phyloP scores from a whole-genome alignment of 73 alveolate genomes.

The Symbiodinium natans region DNA sequence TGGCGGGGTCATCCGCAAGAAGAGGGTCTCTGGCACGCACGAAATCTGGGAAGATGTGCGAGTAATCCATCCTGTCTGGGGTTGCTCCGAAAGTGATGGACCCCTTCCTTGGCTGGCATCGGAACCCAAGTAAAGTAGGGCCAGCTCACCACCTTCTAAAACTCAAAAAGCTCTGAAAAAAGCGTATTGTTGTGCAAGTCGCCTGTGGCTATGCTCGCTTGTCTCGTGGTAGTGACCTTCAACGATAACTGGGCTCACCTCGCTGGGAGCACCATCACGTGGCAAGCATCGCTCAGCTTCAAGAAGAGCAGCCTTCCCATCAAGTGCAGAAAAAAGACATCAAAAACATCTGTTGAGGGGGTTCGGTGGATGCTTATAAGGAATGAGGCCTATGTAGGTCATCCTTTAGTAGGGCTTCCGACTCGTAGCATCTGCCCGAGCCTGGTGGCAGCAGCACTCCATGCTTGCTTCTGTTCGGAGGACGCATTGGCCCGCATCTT shows the following conservation, averaged over 20 bases:
- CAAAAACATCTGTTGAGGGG: no score
- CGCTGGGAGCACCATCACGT: background rate
- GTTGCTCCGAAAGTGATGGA: background rate
- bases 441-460: slow-evolving; percentile 1
- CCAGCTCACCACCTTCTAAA: no score
- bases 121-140: no score
- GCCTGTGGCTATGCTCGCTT: background rate
- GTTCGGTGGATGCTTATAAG: no score
- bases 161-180: no score
- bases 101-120: background rate
- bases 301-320: background rate
- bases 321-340: background rate
- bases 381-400: no score
- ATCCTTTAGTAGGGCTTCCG: no score
- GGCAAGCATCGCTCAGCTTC: background rate
- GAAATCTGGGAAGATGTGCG: background rate
- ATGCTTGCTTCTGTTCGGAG: background rate
- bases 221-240: background rate
- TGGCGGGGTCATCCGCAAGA: background rate
- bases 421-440: background rate
- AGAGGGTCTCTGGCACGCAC: background rate
- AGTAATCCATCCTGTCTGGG: background rate
- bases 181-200: no score
- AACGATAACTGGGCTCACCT: background rate
- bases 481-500: background rate